phyloP scores from a whole-genome alignment of 371 early-diverging fungal species.

The Capillidium heterosporum region DNA sequence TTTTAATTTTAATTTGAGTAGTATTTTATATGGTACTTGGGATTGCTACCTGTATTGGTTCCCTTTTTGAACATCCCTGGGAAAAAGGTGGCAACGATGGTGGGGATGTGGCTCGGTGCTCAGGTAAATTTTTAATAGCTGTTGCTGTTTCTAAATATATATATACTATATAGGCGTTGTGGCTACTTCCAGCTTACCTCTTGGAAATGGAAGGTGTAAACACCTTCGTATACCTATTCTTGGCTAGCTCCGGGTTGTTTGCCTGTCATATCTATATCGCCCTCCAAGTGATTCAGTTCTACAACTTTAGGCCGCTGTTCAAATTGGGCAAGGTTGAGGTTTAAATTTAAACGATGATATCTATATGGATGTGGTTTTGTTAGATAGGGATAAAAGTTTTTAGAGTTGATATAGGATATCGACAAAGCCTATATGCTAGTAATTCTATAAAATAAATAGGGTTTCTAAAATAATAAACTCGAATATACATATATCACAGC shows the following conservation, averaged over 20 bases:
- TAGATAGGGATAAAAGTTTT: too few species aligned
- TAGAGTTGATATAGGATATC: too few species aligned
- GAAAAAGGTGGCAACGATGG: background rate
- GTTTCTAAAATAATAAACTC: too few species aligned
- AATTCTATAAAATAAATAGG: too few species aligned
- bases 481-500: too few species aligned
- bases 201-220: constrained; percentile 74
- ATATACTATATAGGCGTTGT: constrained; percentile 40
- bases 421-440: too few species aligned
- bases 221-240: constrained; percentile 56
- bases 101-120: constrained; percentile 35
- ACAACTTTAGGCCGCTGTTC: constrained; percentile 32
- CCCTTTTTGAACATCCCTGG: too few species aligned
- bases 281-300: constrained; percentile 31
- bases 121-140: constrained; percentile 23
- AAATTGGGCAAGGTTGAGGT: too few species aligned
- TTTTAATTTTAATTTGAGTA: constrained; percentile 12
- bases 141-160: background rate
- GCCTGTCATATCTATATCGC: constrained; percentile 45
- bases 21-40: constrained; percentile 98
- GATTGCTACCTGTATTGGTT: constrained; percentile 69
- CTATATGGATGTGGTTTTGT: too few species aligned
- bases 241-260: constrained; percentile 49
- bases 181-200: constrained; percentile 65
- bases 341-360: too few species aligned